Evolutionary conservation across 2,329 filamentous ascomycete genomes (phyloP), one percentile per base, ranked within the genome.

Genomic region (Nothomitra cinnamomea): DNA sequence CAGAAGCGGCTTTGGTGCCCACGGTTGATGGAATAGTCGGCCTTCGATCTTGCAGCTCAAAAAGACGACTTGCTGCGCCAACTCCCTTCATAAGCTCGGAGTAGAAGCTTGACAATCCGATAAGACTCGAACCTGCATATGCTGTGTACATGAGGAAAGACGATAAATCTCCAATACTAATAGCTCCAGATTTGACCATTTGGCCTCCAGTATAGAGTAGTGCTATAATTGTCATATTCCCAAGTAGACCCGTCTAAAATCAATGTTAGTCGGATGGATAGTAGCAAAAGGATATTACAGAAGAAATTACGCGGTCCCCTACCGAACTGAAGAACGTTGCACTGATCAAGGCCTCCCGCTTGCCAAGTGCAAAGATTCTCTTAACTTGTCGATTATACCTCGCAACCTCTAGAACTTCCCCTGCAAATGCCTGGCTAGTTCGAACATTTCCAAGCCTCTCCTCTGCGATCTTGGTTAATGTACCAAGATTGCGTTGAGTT

Each of bases 11-110:
- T 56, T 80, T 83, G 28, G 74, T 65, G 58, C 92, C 92, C 52
- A 83, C 80, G 0, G 94, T 98, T 19, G 89, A 80, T n/a, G 83
- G 83, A 57, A 96, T 94, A 1, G 81, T 83, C 0, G 89, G 85
- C 55, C 86, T 74, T 57, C 92, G 82, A 66, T 98, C 92, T 65
- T 96, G 89, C 4, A 98, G 77, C 64, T 98, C 92, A 63, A 98
- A 98, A 1, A 98, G 74, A 56, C 92, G 84, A 62, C 85, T 94
- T n/a, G 92, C 92, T 42, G 92, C 92, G 62, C 94, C 92, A 2
- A 95, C 90, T 42, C 94, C 94, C 68, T 98, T 98, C 92, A 98
- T 98, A 57, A 98, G 75, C 65, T 98, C 92, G 0, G 89, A 95
- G 68, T 95, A 98, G 70, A 98, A 98, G 54, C 86, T 87, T 2